These are phyloP conservation scores for Aechmea fasciata DNA, from an alignment of 176 grass and related monocot species.

Conservation along the genomic window DNA sequence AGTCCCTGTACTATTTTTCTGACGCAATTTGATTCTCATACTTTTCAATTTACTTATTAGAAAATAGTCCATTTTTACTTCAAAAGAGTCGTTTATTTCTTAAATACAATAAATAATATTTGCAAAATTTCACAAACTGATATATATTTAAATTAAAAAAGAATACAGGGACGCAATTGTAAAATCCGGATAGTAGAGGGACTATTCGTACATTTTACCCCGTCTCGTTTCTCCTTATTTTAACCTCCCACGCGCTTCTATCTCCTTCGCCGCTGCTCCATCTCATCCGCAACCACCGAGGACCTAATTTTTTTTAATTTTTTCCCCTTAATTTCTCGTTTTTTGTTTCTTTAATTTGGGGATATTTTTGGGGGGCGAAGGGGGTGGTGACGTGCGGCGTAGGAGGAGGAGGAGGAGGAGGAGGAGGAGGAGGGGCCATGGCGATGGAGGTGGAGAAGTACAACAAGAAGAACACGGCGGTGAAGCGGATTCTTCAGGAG, in stretches of 20 bases:
- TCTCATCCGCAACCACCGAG: neutral
- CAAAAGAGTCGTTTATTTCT: too few relatives aligned
- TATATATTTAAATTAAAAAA: too few relatives aligned
- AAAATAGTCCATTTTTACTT: too few relatives aligned
- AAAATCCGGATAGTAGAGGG: too few relatives aligned
- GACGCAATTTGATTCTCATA: too few relatives aligned
- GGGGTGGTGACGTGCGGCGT: neutral
- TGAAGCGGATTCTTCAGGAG: conserved; percentile 99
- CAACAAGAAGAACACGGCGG: conserved; percentile 95
- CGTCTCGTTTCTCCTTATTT: too few relatives aligned
- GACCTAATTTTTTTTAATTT: neutral
- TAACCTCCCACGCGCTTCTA: neutral
- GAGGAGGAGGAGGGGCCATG: conserved; percentile 23
- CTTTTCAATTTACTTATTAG: too few relatives aligned
- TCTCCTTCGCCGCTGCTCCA: neutral
- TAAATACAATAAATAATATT: too few relatives aligned
- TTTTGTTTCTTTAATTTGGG: neutral
- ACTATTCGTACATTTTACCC: too few relatives aligned
- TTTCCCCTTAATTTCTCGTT: neutral
- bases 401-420: conserved; percentile 1
- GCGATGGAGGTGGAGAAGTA: conserved; percentile 35
- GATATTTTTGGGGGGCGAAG: neutral
- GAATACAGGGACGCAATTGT: too few relatives aligned
- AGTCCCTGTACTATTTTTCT: too few relatives aligned
- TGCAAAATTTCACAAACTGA: too few relatives aligned